phyloP scores from a whole-genome alignment of 2,329 filamentous ascomycete species.

The Aspergillus tamarii region DNA sequence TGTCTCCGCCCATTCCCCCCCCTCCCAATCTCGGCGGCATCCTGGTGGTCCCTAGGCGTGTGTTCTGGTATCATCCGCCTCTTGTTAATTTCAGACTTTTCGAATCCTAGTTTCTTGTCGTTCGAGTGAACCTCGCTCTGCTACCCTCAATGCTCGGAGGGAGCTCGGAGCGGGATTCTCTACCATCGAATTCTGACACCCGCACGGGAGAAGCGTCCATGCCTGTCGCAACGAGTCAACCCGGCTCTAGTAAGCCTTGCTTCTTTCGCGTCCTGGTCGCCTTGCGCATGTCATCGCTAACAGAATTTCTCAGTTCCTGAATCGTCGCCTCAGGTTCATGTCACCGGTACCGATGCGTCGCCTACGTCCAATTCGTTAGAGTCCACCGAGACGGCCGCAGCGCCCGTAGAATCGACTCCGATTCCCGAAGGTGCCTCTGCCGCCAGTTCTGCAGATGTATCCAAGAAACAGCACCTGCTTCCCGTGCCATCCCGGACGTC shows the following conservation, averaged over 20 bases:
- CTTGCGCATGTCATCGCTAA: slow-evolving; percentile 14
- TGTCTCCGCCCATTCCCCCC: slow-evolving; percentile 15
- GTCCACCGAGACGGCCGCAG: slow-evolving; percentile 14
- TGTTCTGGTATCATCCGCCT: slow-evolving; percentile 16
- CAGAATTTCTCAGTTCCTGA: slow-evolving; percentile 28
- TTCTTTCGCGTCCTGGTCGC: neutral
- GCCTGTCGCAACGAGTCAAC: slow-evolving; percentile 32
- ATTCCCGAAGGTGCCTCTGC: slow-evolving; percentile 20
- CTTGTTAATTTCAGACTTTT: slow-evolving; percentile 11
- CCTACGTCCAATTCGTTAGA: slow-evolving; percentile 23
- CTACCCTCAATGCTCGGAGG: slow-evolving; percentile 39
- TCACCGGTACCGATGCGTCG: slow-evolving; percentile 26
- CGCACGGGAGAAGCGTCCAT: slow-evolving; percentile 38
- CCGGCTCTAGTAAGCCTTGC: slow-evolving; percentile 33
- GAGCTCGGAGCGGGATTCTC: slow-evolving; percentile 36
- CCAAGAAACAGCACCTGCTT: slow-evolving; percentile 43
- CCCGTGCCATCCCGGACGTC: slow-evolving; percentile 44
- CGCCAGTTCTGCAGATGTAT: slow-evolving; percentile 24
- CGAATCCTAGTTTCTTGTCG: slow-evolving; percentile 17
- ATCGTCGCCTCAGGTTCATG: slow-evolving; percentile 27
- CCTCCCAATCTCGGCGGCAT: slow-evolving; percentile 25
- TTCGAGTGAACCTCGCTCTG: slow-evolving; percentile 24
- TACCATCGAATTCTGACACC: slow-evolving; percentile 33
- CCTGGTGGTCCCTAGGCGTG: slow-evolving; percentile 25
- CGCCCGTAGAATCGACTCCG: slow-evolving; percentile 23